phyloP scores from a whole-genome alignment of 2,329 filamentous ascomycete species.

The Xylaria sp. region DNA sequence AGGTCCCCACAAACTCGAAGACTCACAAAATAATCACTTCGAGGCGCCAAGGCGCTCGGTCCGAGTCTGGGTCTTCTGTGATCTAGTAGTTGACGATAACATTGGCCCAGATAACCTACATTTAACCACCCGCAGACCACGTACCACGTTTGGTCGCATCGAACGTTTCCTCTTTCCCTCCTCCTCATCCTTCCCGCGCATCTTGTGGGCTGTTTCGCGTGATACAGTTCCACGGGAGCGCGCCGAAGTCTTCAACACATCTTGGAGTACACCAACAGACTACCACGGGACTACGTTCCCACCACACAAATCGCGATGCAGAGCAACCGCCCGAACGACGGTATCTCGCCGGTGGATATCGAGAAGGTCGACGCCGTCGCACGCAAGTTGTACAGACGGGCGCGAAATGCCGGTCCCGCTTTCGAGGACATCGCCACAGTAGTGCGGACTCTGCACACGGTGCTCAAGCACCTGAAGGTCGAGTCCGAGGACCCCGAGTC shows the following conservation, averaged over 20 bases:
- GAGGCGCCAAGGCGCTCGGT: not conserved
- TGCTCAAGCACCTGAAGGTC: conserved; percentile 59
- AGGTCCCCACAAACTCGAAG: not conserved
- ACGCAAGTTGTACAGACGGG: conserved; percentile 57
- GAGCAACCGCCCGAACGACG: conserved; percentile 9
- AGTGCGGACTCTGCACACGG: conserved; percentile 57
- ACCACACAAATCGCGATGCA: conserved; percentile 14
- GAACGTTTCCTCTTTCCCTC: not conserved
- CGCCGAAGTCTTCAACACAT: not conserved
- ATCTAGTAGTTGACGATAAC: not conserved
- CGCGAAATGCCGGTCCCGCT: conserved; percentile 50
- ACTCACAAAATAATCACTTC: not conserved
- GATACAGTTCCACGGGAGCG: not conserved
- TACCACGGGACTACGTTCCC: conserved; percentile 17
- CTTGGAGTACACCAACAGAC: not conserved
- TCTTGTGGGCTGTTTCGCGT: not conserved
- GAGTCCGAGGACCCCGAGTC: conserved; percentile 62
- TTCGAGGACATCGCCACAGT: conserved; percentile 54
- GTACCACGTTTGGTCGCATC: not conserved
- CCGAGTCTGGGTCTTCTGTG: not conserved
- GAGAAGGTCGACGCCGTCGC: conserved; percentile 60
- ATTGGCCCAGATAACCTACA: not conserved
- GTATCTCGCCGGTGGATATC: conserved; percentile 47
- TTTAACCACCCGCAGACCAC: not conserved
- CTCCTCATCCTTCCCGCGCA: not conserved